These are phyloP conservation scores for Taphrina deformans DNA, from an alignment of 1,139 yeast species.

Conservation along the genomic window DNA sequence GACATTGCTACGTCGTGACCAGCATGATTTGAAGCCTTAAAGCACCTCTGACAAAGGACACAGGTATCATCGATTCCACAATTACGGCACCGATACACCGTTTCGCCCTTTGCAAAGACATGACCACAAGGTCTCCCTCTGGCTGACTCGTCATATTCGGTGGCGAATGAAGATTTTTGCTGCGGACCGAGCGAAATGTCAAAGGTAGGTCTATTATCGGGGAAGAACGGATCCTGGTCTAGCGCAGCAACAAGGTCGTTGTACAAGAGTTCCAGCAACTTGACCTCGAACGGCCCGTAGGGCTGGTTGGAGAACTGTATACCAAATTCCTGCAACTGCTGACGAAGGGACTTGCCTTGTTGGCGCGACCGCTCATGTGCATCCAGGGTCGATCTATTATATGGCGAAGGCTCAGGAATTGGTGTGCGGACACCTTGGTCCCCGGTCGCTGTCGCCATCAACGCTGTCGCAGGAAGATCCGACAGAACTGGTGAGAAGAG, in stretches of 20 bases:
- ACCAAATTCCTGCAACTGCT: slow-evolving; percentile 3
- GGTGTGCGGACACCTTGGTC: neutral
- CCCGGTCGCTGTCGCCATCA: neutral
- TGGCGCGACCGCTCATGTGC: neutral
- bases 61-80: slow-evolving; percentile 86
- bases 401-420: neutral
- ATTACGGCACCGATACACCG: slow-evolving; percentile 76
- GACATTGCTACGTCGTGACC: slow-evolving; percentile 76
- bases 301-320: neutral
- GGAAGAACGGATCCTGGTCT: slow-evolving; percentile 2
- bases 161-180: neutral
- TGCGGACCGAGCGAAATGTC: neutral
- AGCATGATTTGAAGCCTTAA: slow-evolving; percentile 63
- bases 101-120: slow-evolving; percentile 78
- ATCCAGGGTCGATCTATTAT: neutral
- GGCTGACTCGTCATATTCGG: slow-evolving; percentile 22
- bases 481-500: neutral
- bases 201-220: neutral
- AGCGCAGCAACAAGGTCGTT: neutral
- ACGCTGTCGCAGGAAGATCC: neutral
- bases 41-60: slow-evolving; percentile 80
- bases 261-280: neutral
- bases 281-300: neutral
- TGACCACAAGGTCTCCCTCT: slow-evolving; percentile 59
- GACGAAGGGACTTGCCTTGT: neutral